These are phyloP conservation scores for Aspergillus texensis DNA, from an alignment of 2,329 filamentous ascomycete species.

Conservation along the genomic window DNA sequence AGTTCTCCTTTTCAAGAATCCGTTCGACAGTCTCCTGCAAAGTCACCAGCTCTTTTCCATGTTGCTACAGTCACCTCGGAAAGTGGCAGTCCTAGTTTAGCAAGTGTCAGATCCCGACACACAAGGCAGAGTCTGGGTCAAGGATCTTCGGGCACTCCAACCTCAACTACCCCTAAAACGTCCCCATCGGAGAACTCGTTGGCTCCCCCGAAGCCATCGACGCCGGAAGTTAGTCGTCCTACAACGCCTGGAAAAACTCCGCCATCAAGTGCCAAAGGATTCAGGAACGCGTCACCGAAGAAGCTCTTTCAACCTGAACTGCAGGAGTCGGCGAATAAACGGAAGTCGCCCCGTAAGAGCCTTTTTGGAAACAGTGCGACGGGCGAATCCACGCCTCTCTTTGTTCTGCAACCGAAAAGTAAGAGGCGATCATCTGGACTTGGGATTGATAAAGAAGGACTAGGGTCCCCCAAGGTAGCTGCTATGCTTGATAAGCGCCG, in stretches of 20 bases:
- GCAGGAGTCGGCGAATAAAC: constrained; percentile 39
- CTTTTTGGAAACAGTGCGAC: constrained; percentile 61
- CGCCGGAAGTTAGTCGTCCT: constrained; percentile 49
- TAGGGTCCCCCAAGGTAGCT: constrained; percentile 75
- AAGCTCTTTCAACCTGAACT: constrained; percentile 50
- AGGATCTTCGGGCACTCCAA: constrained; percentile 49
- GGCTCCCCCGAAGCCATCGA: constrained; percentile 45
- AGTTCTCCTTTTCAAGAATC: constrained; percentile 52
- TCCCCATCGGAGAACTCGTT: constrained; percentile 42
- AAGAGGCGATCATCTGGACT: constrained; percentile 65
- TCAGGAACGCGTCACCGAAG: constrained; percentile 53
- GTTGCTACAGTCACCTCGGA: constrained; percentile 48
- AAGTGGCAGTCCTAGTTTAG: constrained; percentile 59
- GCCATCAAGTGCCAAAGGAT: constrained; percentile 49
- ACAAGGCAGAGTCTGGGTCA: constrained; percentile 51
- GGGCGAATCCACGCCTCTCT: constrained; percentile 63
- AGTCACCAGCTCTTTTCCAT: constrained; percentile 32
- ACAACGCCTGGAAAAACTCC: constrained; percentile 56
- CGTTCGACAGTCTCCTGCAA: constrained; percentile 34
- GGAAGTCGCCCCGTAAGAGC: constrained; percentile 41
- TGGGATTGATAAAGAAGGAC: constrained; percentile 68
- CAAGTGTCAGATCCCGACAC: constrained; percentile 53
- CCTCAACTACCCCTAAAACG: constrained; percentile 38
- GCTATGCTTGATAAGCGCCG: constrained; percentile 70
- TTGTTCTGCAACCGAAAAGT: constrained; percentile 64